Evolutionary conservation across 2,329 filamentous ascomycete genomes (phyloP).

Genomic region (Apiospora koreana): DNA sequence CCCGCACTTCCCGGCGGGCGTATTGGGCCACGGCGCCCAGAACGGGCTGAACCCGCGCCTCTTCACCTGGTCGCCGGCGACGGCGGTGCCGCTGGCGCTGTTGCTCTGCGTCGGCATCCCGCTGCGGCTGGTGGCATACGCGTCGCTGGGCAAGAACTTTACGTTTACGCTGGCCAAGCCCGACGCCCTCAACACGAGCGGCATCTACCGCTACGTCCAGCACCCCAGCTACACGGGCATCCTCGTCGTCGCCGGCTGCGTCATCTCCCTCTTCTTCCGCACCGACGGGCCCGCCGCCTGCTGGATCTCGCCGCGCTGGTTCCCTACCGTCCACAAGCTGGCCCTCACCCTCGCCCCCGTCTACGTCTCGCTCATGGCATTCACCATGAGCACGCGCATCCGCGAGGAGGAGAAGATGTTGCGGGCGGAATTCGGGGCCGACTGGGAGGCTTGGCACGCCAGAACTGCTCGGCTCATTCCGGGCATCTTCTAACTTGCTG

Average conservation of each 20-base stretch:
- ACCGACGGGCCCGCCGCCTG: conserved; percentile 42
- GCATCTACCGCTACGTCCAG: conserved; percentile 50
- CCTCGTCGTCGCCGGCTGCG: conserved; percentile 34
- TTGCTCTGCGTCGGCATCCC: conserved; percentile 33
- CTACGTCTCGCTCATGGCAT: conserved; percentile 16
- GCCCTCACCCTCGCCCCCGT: conserved; percentile 17
- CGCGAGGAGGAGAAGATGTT: conserved; percentile 54
- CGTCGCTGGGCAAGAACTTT: conserved; percentile 50
- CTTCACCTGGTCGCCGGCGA: conserved; percentile 39
- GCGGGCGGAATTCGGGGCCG: conserved; percentile 42
- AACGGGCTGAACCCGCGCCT: conserved; percentile 33
- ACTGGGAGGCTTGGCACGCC: conserved; percentile 51
- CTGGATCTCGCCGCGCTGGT: conserved; percentile 33
- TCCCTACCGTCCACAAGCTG: conserved; percentile 13
- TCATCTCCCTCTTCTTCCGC: conserved; percentile 35
- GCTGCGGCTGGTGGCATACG: conserved; percentile 39
- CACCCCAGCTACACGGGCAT: conserved; percentile 54
- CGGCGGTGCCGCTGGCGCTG: conserved; percentile 35
- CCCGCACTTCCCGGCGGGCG: conserved; percentile 23
- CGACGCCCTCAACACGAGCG: conserved; percentile 44
- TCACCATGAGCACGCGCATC: conserved; percentile 38
- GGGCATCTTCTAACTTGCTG: conserved; percentile 33
- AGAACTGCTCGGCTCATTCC: conserved; percentile 52
- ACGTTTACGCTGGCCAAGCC: conserved; percentile 53
- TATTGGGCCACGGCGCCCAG: conserved; percentile 31